phyloP scores from a whole-genome alignment of 1,139 yeast species.

The Eremothecium cymbalariae region DNA sequence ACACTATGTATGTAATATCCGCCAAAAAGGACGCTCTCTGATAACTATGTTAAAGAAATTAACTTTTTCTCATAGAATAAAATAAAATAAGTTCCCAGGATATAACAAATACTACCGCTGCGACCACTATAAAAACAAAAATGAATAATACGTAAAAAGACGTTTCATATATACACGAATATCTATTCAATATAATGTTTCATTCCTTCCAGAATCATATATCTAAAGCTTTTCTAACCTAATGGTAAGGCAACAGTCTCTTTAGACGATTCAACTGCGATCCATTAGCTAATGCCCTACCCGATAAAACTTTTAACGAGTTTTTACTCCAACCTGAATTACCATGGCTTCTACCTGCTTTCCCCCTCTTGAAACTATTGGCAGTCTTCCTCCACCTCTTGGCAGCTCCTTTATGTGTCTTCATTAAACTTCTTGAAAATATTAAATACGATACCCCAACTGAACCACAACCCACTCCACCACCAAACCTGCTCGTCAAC shows the following conservation, averaged over 20 bases:
- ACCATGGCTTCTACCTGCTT: slow-evolving; percentile 88
- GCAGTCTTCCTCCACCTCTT: slow-evolving; percentile 76
- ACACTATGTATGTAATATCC: not conserved
- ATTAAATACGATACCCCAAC: slow-evolving; percentile 6
- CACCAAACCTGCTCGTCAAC: slow-evolving; percentile 2
- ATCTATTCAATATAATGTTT: too few relatives aligned
- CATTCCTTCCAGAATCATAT: too few relatives aligned
- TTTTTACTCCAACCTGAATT: slow-evolving; percentile 78
- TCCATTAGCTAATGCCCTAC: slow-evolving; percentile 49
- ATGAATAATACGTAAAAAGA: too few relatives aligned
- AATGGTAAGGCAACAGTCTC: slow-evolving; percentile 37
- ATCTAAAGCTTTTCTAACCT: too few relatives aligned
- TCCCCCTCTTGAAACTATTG: slow-evolving; percentile 53
- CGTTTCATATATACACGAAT: too few relatives aligned
- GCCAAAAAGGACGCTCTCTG: too few relatives aligned
- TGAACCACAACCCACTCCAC: not conserved
- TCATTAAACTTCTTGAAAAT: slow-evolving; percentile 33
- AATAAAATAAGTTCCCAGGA: too few relatives aligned
- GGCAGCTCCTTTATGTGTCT: slow-evolving; percentile 48
- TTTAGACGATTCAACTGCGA: slow-evolving; percentile 42
- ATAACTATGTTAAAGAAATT: too few relatives aligned
- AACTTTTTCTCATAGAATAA: too few relatives aligned
- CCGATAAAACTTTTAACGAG: slow-evolving; percentile 54
- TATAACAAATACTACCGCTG: too few relatives aligned
- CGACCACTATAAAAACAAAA: too few relatives aligned